Percentiles rank a stretch among this genome's conserved stretches.
Conservation (phyloP, 441 rosid species). For the Eugenia klotzschiana region DNA sequence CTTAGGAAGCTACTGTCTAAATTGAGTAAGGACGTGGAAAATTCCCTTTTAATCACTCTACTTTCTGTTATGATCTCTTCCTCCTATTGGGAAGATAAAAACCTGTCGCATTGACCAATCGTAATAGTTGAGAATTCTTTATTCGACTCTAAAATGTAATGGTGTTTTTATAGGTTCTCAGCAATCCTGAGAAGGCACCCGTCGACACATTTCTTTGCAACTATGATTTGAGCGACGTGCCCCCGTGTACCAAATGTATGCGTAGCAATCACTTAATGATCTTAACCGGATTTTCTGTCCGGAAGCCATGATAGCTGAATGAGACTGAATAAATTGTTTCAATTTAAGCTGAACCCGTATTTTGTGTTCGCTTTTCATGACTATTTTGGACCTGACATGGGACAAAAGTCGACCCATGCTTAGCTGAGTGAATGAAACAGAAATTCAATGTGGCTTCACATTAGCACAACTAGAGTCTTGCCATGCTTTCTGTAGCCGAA, state of each 20-base stretch:
- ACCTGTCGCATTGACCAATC: not conserved
- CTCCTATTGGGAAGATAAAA: not conserved
- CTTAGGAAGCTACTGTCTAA: not conserved
- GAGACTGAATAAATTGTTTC: not conserved
- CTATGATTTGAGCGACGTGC: constrained; percentile 94
- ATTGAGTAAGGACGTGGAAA: not conserved
- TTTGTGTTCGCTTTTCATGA: not conserved
- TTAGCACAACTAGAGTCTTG: not conserved
- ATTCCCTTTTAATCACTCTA: constrained; percentile 10
- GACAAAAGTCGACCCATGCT: not conserved
- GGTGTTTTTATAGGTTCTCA: constrained; percentile 54
- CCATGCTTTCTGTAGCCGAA: not conserved
- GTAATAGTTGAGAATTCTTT: not conserved
- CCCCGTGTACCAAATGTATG: constrained; percentile 84
- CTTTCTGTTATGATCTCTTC: not conserved
- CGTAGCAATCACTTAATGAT: not conserved
- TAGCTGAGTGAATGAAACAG: not conserved
- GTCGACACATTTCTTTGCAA: constrained; percentile 88
- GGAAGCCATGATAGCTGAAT: not conserved
- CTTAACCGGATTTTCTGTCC: not conserved
- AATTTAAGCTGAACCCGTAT: not conserved
- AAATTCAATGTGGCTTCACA: not conserved
- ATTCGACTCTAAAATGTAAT: not conserved
- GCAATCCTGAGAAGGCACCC: constrained; percentile 97
- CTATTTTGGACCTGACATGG: not conserved